phyloP scores from a whole-genome alignment of 176 grass and related monocot species.

The Eleusine indica region DNA sequence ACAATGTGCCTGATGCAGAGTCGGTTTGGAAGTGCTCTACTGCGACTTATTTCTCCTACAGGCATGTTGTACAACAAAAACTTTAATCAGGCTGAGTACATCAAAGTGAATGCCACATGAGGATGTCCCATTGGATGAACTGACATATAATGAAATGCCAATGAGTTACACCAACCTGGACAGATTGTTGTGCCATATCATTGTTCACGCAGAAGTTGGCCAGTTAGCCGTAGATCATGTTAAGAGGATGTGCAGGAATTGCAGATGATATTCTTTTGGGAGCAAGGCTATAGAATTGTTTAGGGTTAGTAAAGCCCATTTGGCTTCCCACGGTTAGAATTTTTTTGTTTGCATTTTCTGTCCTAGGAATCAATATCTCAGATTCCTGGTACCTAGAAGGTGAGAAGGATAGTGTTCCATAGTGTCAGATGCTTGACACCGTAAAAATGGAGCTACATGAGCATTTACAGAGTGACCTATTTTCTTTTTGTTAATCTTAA shows the following conservation, averaged over 20 bases:
- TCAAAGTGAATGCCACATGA: conserved; percentile 60
- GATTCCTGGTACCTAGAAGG: background rate
- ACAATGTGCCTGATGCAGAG: conserved; percentile 42
- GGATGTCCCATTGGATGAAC: background rate
- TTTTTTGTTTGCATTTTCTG: background rate
- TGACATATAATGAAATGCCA: background rate
- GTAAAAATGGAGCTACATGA: conserved; percentile 17
- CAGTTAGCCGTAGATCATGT: background rate
- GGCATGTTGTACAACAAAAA: conserved; percentile 77
- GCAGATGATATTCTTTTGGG: conserved; percentile 22
- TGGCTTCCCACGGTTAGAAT: conserved; percentile 2
- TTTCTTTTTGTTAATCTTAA: background rate
- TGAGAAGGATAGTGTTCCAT: background rate
- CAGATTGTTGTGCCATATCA: background rate
- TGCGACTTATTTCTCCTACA: conserved; percentile 65
- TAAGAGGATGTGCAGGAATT: background rate
- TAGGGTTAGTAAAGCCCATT: background rate
- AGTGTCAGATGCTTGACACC: background rate
- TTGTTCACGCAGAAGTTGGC: background rate
- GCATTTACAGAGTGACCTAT: background rate
- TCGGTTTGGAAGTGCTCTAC: conserved; percentile 74
- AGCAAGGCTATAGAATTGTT: background rate
- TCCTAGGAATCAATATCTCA: background rate
- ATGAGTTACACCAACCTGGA: background rate
- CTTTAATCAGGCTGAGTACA: conserved; percentile 57